Conservation (phyloP, 495 filamentous ascomycete genomes). For the Opeltia flavorubescens region DNA sequence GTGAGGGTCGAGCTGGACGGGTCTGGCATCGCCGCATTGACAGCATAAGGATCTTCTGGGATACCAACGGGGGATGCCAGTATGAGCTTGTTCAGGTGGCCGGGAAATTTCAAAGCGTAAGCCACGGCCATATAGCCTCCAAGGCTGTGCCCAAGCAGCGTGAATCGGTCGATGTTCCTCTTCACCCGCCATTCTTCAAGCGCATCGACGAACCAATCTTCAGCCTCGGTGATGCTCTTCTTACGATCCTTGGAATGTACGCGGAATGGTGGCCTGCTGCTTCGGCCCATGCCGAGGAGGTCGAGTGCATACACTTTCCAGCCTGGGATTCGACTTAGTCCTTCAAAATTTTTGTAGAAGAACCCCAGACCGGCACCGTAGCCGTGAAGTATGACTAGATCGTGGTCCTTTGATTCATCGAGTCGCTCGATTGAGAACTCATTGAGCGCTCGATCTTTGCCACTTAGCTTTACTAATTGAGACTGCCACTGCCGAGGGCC, state of each 20-base stretch:
- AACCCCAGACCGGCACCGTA: conserved; percentile 94
- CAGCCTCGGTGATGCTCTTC: conserved; percentile 76
- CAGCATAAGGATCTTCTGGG: conserved; percentile 86
- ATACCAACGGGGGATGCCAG: conserved; percentile 88
- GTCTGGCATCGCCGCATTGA: conserved; percentile 67
- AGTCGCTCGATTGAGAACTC: conserved; percentile 83
- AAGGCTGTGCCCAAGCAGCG: conserved; percentile 80
- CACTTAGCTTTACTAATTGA: conserved; percentile 67
- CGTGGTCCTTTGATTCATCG: conserved; percentile 60
- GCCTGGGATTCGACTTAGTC: conserved; percentile 55
- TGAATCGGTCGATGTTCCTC: conserved; percentile 82
- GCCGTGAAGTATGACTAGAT: conserved; percentile 94
- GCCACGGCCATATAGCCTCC: conserved; percentile 90
- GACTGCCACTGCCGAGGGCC: conserved; percentile 79
- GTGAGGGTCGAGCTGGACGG: conserved; percentile 51
- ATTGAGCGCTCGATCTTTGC: conserved; percentile 77
- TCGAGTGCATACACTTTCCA: conserved; percentile 91
- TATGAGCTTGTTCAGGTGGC: conserved; percentile 86
- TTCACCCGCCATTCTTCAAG: conserved; percentile 89
- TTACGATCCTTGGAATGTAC: conserved; percentile 70
- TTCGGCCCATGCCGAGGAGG: conserved; percentile 88
- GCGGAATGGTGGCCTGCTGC: conserved; percentile 66
- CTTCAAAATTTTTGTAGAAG: conserved; percentile 96
- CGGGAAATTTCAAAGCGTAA: conserved; percentile 92
- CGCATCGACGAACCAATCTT: conserved; percentile 92